A percentile compares a stretch with the other conserved stretches of the same genome.
phyloP scores from a whole-genome alignment of 805 yeast species.

The Metschnikowia gruessii region DNA sequence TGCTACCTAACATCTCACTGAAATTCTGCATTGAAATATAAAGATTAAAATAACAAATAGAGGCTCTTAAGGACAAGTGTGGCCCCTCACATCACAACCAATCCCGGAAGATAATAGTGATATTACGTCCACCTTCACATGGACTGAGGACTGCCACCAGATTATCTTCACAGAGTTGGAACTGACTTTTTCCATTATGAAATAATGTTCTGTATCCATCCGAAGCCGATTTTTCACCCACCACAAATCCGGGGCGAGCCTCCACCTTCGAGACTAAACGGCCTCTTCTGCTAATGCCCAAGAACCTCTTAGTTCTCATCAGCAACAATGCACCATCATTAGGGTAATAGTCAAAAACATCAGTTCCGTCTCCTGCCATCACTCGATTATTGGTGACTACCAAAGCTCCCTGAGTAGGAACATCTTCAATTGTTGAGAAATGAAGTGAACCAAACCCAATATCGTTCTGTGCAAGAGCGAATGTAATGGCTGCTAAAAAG shows the following conservation, averaged over 20 bases:
- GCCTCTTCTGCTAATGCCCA: not conserved
- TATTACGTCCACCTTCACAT: not conserved
- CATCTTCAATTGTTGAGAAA: not conserved
- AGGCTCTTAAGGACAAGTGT: too few species aligned
- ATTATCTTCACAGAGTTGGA: slow-evolving; percentile 2
- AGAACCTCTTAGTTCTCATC: not conserved
- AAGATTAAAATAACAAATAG: too few species aligned
- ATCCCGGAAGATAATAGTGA: not conserved
- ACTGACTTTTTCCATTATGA: not conserved
- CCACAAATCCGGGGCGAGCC: not conserved
- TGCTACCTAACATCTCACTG: too few species aligned
- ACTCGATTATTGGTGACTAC: not conserved
- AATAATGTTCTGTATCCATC: not conserved
- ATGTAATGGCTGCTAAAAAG: not conserved
- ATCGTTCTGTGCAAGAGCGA: not conserved
- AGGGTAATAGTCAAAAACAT: not conserved
- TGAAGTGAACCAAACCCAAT: not conserved
- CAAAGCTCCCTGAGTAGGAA: not conserved
- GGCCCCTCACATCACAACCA: too few species aligned
- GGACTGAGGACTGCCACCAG: not conserved
- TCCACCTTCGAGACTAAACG: not conserved
- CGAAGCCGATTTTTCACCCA: not conserved
- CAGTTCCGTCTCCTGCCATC: not conserved
- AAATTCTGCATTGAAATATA: too few species aligned
- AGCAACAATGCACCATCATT: not conserved